These are phyloP conservation scores for Hypocreales sp. DNA, from an alignment of 2,329 filamentous ascomycete species.

Conservation along the genomic window DNA sequence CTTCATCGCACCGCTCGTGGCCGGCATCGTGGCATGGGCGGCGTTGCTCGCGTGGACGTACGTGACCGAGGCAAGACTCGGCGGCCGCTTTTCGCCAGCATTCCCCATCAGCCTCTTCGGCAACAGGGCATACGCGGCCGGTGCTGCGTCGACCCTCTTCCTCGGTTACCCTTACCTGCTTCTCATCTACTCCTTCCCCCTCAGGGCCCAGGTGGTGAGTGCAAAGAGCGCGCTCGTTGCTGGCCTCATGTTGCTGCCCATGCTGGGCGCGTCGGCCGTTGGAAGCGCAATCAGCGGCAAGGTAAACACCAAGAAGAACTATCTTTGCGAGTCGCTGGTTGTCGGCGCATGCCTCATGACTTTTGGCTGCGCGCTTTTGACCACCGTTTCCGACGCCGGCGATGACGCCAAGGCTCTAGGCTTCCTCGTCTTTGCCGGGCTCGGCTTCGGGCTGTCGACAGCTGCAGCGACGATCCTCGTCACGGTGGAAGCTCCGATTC, in stretches of 20 bases:
- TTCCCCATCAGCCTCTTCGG: constrained; percentile 32
- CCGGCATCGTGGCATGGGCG: constrained; percentile 13
- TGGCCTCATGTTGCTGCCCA: constrained; percentile 35
- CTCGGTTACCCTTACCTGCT: constrained; percentile 34
- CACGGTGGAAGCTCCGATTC: constrained; percentile 21
- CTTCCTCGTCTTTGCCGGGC: constrained; percentile 32
- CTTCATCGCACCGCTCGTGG: constrained; percentile 15
- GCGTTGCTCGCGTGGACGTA: constrained; percentile 14
- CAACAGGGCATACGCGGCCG: constrained; percentile 27
- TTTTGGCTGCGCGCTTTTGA: constrained; percentile 30
- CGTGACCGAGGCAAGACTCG: constrained; percentile 9
- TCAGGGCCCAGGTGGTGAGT: constrained; percentile 34
- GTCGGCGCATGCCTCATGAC: constrained; percentile 25
- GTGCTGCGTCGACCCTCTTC: constrained; percentile 27
- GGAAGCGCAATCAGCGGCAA: constrained; percentile 26
- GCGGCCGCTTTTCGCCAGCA: constrained; percentile 18
- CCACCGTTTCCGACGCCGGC: constrained; percentile 13
- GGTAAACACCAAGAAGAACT: constrained; percentile 24
- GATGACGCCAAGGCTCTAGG: constrained; percentile 31
- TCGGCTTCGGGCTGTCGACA: constrained; percentile 35
- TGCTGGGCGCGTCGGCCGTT: constrained; percentile 31
- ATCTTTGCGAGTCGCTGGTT: constrained; percentile 26
- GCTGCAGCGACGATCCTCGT: constrained; percentile 31
- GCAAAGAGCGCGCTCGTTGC: constrained; percentile 27
- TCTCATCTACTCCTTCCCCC: constrained; percentile 31